Evolutionary conservation across 495 filamentous ascomycete species (phyloP).

Genomic region (Parathielavia appendiculata): DNA sequence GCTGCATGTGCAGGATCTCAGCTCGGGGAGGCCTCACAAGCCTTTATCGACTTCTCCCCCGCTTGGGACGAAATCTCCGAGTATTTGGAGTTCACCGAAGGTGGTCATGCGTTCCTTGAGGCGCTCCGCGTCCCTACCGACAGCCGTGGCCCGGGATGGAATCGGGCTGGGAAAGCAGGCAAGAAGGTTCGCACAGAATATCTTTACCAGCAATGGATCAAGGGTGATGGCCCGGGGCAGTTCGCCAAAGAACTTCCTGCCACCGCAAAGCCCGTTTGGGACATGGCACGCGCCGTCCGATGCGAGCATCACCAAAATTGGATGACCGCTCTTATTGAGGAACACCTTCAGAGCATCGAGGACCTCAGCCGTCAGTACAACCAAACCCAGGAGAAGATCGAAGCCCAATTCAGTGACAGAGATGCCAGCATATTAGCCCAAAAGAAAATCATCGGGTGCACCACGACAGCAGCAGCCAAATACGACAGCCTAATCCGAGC

Average conservation of each 20-base stretch:
- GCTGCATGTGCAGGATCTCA: slow-evolving; percentile 19
- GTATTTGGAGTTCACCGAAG: slow-evolving; percentile 56
- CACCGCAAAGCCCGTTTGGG: slow-evolving; percentile 47
- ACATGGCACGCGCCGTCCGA: slow-evolving; percentile 40
- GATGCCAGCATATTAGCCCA: slow-evolving; percentile 42
- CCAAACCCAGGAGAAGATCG: slow-evolving; percentile 36
- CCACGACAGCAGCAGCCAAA: slow-evolving; percentile 69
- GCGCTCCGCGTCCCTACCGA: slow-evolving; percentile 49
- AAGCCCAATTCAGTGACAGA: slow-evolving; percentile 41
- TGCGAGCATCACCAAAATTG: slow-evolving; percentile 40
- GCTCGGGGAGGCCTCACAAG: slow-evolving; percentile 17
- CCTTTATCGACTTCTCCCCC: slow-evolving; percentile 1
- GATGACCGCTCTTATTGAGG: slow-evolving; percentile 46
- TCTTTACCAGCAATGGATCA: slow-evolving; percentile 54
- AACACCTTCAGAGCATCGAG: slow-evolving; percentile 42
- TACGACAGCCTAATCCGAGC: slow-evolving; percentile 49
- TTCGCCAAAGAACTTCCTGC: slow-evolving; percentile 32
- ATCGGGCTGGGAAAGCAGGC: slow-evolving; percentile 36
- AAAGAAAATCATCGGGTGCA: slow-evolving; percentile 68
- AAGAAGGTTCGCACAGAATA: slow-evolving; percentile 46
- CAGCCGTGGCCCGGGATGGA: slow-evolving; percentile 38
- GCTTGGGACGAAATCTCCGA: slow-evolving; percentile 47
- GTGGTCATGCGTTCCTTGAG: slow-evolving; percentile 50
- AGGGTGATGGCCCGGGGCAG: slow-evolving; percentile 44
- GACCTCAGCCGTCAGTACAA: slow-evolving; percentile 40